These are phyloP conservation scores for Peniophora sp. DNA, from an alignment of 1,284 basidiomycete species.

Conservation along the genomic window DNA sequence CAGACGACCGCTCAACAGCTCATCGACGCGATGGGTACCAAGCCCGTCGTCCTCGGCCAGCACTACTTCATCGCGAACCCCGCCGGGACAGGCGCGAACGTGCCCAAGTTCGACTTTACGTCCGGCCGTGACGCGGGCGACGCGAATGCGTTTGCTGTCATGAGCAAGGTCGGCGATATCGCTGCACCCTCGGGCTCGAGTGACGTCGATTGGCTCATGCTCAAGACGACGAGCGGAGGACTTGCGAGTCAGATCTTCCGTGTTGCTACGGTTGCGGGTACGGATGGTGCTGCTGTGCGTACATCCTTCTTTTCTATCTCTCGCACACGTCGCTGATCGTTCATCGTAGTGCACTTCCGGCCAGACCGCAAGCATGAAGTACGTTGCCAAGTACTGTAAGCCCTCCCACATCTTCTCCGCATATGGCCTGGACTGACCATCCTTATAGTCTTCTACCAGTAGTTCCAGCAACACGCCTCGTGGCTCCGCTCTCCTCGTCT, in stretches of 20 bases:
- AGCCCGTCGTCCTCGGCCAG: slow-evolving; percentile 18
- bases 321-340: slow-evolving; percentile 3
- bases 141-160: slow-evolving; percentile 20
- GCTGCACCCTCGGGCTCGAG: slow-evolving; percentile 18
- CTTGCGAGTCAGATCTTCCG: slow-evolving; percentile 28
- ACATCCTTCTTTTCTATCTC: not conserved
- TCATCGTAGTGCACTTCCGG: slow-evolving; percentile 19
- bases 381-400: slow-evolving; percentile 6
- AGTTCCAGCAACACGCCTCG: not conserved
- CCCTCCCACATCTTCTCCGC: not conserved
- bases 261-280: slow-evolving; percentile 27
- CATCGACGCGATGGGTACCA: not conserved
- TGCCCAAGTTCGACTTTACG: slow-evolving; percentile 25
- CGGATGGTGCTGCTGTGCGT: slow-evolving; percentile 30
- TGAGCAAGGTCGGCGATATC: slow-evolving; percentile 17
- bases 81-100: slow-evolving; percentile 10
- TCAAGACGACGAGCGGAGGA: slow-evolving; percentile 21
- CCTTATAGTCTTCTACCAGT: not conserved
- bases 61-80: slow-evolving; percentile 24
- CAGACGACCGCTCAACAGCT: slow-evolving; percentile 2
- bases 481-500: not conserved
- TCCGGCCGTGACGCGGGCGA: too few relatives aligned
- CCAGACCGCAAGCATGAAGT: slow-evolving; percentile 18
- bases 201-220: slow-evolving; percentile 32
- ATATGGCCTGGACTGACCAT: not conserved